A percentile compares a stretch with the other conserved stretches of the same genome.
These are phyloP conservation scores for Cladochytrium replicatum DNA, from an alignment of 192 early-diverging fungal species.

Conservation along the genomic window DNA sequence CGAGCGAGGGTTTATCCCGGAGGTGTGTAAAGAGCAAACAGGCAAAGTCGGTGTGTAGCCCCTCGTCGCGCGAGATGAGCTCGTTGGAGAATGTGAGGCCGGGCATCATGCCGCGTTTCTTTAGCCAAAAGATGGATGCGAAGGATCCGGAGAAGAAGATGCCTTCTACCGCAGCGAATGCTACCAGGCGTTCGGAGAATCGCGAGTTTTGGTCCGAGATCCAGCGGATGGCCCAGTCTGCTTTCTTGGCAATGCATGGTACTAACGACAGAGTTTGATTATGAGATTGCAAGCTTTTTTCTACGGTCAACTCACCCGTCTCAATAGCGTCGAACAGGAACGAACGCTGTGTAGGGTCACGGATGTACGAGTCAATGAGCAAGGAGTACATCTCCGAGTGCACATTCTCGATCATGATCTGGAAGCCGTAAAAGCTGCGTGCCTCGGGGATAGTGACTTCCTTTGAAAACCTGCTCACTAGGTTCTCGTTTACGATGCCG, in stretches of 20 bases:
- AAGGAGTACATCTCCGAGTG: conserved; percentile 82
- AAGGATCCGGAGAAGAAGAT: conserved; percentile 86
- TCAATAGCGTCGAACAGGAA: conserved; percentile 78
- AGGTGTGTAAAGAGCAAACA: conserved; percentile 74
- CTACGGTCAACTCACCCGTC: conserved; percentile 37
- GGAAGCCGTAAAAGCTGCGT: conserved; percentile 79
- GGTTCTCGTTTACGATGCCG: conserved; percentile 82
- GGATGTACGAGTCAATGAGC: conserved; percentile 78
- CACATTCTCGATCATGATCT: conserved; percentile 88
- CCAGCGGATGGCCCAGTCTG: conserved; percentile 79
- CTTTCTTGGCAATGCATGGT: conserved; percentile 77
- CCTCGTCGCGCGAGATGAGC: conserved; percentile 83
- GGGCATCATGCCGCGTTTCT: conserved; percentile 85
- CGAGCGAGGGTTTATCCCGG: conserved; percentile 41
- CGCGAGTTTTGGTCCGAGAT: conserved; percentile 57
- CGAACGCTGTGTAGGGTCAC: conserved; percentile 60
- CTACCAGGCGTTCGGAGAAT: conserved; percentile 73
- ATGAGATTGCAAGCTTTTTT: neutral
- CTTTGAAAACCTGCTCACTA: conserved; percentile 68
- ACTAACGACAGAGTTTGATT: conserved; percentile 21
- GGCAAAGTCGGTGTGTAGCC: conserved; percentile 81
- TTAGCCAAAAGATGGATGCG: conserved; percentile 87
- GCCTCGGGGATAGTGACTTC: conserved; percentile 83
- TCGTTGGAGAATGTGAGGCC: conserved; percentile 84
- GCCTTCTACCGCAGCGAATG: conserved; percentile 85